A percentile compares a stretch with the other conserved stretches of the same genome.
These are phyloP conservation scores for Conticribra guillardii DNA, from an alignment of 108 stramenopile species.

Conservation along the genomic window DNA sequence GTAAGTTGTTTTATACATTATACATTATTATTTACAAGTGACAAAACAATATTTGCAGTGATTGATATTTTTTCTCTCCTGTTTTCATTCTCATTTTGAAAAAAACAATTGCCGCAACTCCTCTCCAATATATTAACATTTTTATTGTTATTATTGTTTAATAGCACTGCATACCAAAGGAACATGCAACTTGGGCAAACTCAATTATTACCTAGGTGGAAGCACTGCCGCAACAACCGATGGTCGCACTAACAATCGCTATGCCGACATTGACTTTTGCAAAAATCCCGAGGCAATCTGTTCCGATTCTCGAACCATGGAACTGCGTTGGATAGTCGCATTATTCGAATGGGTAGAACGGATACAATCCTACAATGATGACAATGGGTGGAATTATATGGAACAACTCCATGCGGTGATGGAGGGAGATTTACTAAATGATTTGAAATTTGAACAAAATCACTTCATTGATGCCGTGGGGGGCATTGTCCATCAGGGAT, in stretches of 20 bases:
- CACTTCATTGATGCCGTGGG: slow-evolving; percentile 35
- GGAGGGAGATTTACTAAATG: slow-evolving; percentile 14
- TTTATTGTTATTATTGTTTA: background rate
- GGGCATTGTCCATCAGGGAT: slow-evolving; percentile 25
- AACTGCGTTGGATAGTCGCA: slow-evolving; percentile 41
- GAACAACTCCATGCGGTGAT: slow-evolving; percentile 10
- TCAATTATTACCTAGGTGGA: slow-evolving; percentile 33
- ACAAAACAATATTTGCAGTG: too few relatives aligned
- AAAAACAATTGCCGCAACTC: background rate
- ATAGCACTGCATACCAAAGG: slow-evolving; percentile 39
- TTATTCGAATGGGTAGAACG: slow-evolving; percentile 43
- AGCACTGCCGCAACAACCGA: slow-evolving; percentile 4
- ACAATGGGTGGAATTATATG: slow-evolving; percentile 23
- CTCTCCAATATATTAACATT: too few relatives aligned
- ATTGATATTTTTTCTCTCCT: background rate
- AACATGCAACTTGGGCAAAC: slow-evolving; percentile 39
- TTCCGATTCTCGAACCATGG: slow-evolving; percentile 31
- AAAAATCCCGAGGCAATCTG: slow-evolving; percentile 38
- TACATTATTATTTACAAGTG: too few relatives aligned
- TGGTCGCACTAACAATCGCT: slow-evolving; percentile 9
- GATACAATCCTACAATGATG: slow-evolving; percentile 34
- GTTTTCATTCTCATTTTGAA: background rate
- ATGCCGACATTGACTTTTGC: slow-evolving; percentile 41
- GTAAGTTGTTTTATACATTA: background rate
- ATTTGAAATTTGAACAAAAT: slow-evolving; percentile 3